Base-by-base conservation (phyloP, 345 rosid genomes). In the Rhizophora mangle region DNA sequence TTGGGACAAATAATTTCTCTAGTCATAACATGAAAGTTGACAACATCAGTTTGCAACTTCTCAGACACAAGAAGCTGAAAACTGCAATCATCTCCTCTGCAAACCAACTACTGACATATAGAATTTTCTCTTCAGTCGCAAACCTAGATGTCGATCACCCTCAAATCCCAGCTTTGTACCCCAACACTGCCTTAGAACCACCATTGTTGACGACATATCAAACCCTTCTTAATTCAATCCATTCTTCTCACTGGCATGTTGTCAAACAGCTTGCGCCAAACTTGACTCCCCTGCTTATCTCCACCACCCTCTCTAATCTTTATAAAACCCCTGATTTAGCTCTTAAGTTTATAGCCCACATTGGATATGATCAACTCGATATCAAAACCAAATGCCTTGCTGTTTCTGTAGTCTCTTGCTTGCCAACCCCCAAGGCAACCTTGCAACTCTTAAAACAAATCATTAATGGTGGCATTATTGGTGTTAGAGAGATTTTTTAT, bases 171-270 rank as follows among this genome's bases (percentile, higher is more conserved):
- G 29, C 58, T 30, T 75, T n/a, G 20, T 22, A 66, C 19, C 18
- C 80, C 5, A 76, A 71, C 37, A 21, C n/a, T 11, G 20, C 21
- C 43, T 21, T 26, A 8, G 56, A 47, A 24, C 43, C 59, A 34
- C 61, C 68, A n/a, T 39, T 68, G 20, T 60, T 74, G 13, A 22
- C 71, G 55, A 77, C 77, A 4, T 60, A 68, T 0, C 72, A 62
- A 0, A 0, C 1, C 0, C 47, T 91, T 0, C 46, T 78, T 1
- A 52, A 74, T 0, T 84, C 78, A 0, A 69, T 85, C 51, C 76
- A 52, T 37, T 82, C 97, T 72, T 87, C 89, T 76, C 84, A 83
- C 81, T 88, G 97, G 97, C 89, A 89, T 84, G 76, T 82, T 78
- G 66, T 94, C 93, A 73, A 89, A 83, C 92, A 87, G 9, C 58